Evolutionary conservation across 768 basidiomycete species (phyloP).

Genomic region (Rickenella mellea): DNA sequence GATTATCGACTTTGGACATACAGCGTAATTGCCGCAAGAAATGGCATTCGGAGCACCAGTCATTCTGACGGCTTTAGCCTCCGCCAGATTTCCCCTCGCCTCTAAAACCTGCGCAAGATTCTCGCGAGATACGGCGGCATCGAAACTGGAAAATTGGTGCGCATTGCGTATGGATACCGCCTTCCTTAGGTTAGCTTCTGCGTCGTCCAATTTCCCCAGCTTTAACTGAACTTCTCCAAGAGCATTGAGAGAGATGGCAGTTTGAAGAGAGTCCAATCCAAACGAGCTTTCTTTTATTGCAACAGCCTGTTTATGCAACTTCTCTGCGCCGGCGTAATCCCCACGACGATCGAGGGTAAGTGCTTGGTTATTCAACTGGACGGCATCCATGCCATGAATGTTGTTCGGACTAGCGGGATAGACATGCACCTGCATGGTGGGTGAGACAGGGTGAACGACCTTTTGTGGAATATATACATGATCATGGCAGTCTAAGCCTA

Average conservation of each 20-base stretch:
- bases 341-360: slow-evolving; percentile 14
- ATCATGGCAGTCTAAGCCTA: too few species aligned
- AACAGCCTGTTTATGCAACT: slow-evolving; percentile 21
- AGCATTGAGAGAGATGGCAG: slow-evolving; percentile 24
- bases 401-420: too few species aligned
- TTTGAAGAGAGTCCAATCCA: slow-evolving; percentile 15
- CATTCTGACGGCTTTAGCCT: slow-evolving; percentile 20
- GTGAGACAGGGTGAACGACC: too few species aligned
- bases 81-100: slow-evolving; percentile 19
- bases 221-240: slow-evolving; percentile 28
- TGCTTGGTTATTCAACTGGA: slow-evolving; percentile 14
- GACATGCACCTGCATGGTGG: too few species aligned
- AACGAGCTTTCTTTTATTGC: slow-evolving; percentile 15
- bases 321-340: slow-evolving; percentile 19
- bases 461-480: too few species aligned
- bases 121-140: slow-evolving; percentile 27
- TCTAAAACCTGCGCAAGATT: slow-evolving; percentile 28
- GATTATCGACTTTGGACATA: slow-evolving; percentile 5
- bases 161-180: slow-evolving; percentile 19
- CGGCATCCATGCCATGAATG: too few species aligned
- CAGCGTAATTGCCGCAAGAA: slow-evolving; percentile 20
- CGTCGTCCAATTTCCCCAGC: slow-evolving; percentile 24
- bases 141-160: slow-evolving; percentile 14
- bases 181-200: slow-evolving; percentile 25
- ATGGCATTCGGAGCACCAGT: slow-evolving; percentile 16